These are phyloP conservation scores for Rhipidocladum racemiflorum DNA, from an alignment of 176 grass and related monocot species.

Conservation along the genomic window DNA sequence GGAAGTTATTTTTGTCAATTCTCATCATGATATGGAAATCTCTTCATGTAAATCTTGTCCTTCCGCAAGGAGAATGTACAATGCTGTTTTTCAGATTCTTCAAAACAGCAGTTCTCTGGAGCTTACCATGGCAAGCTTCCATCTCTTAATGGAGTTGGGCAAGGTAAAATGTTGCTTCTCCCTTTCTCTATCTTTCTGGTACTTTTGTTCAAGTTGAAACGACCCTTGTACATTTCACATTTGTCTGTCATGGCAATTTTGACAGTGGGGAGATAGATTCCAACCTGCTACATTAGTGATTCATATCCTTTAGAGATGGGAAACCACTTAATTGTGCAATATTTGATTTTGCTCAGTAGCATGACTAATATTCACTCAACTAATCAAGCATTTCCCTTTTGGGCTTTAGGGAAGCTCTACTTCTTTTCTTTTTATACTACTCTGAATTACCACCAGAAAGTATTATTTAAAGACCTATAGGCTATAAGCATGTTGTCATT, in stretches of 20 bases:
- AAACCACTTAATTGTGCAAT: not conserved
- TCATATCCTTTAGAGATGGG: not conserved
- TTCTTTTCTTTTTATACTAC: not conserved
- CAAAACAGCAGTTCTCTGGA: constrained; percentile 64
- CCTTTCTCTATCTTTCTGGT: not conserved
- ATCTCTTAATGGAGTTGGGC: constrained; percentile 69
- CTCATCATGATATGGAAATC: not conserved
- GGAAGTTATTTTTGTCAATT: constrained; percentile 5
- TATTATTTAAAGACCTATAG: not conserved
- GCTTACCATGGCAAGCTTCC: constrained; percentile 65
- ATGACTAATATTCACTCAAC: not conserved
- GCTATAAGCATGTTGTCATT: constrained; percentile 3
- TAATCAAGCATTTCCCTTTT: not conserved
- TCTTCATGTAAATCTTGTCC: constrained; percentile 19
- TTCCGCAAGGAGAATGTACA: constrained; percentile 62
- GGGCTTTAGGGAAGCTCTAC: not conserved
- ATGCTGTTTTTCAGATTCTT: constrained; percentile 73
- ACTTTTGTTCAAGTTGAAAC: constrained; percentile 2
- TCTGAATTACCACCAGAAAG: not conserved
- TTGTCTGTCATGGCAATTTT: constrained; percentile 10
- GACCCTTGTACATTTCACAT: constrained; percentile 1
- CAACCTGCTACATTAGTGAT: not conserved
- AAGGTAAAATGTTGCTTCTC: constrained; percentile 47
- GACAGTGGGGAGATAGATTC: constrained; percentile 1
- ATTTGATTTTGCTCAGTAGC: constrained; percentile 1